phyloP scores from a whole-genome alignment of 2,329 filamentous ascomycete species.

The Pochonia chlamydosporia region DNA sequence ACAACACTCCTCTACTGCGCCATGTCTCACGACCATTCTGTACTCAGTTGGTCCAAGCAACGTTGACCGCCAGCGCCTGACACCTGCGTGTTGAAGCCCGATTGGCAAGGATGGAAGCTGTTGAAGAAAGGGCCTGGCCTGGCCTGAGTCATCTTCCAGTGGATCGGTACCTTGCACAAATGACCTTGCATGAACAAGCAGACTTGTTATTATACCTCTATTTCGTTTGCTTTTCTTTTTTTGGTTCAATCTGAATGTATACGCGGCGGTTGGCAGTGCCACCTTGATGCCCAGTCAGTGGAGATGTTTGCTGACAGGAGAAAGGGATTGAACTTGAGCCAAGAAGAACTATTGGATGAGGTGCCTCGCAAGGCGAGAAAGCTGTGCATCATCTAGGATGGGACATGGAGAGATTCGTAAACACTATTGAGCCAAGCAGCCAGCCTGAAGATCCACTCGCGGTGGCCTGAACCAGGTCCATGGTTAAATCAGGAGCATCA shows the following conservation, averaged over 20 bases:
- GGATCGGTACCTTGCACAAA: constrained; percentile 7
- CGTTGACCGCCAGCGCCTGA: constrained; percentile 5
- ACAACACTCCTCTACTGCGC: neutral
- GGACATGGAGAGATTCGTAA: no score
- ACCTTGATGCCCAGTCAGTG: constrained; percentile 7
- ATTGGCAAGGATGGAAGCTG: neutral
- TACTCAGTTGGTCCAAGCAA: neutral
- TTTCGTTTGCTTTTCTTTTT: no score
- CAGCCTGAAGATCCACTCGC: neutral
- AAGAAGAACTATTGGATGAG: no score
- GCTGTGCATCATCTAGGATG: no score
- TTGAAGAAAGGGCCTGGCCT: no score
- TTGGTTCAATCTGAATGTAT: neutral
- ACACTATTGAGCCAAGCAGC: neutral
- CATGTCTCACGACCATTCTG: neutral
- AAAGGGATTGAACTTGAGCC: no score
- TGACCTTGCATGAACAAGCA: constrained; percentile 7
- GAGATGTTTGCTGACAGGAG: neutral
- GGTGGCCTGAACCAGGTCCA: neutral
- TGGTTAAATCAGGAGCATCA: neutral
- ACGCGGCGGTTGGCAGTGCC: neutral
- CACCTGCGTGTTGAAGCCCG: constrained; percentile 6
- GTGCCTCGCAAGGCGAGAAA: neutral
- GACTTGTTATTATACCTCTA: no score
- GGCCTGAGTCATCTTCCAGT: neutral